Conservation (phyloP, 352 stramenopile species). For the Pythium pectinolyticum region DNA sequence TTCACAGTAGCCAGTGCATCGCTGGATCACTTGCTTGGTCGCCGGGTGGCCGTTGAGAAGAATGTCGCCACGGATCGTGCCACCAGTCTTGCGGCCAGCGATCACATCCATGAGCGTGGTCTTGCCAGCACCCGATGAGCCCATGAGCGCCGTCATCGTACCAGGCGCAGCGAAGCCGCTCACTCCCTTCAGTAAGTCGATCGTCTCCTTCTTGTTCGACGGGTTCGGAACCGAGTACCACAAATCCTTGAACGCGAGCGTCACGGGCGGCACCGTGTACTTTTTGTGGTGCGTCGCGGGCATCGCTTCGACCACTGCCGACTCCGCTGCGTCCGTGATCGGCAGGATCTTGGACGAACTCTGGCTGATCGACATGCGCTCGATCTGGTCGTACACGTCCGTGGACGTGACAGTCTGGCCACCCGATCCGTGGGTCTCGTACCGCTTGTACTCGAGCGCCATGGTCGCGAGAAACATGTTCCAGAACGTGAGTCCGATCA, state of each 20-base stretch:
- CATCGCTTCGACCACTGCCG: neutral
- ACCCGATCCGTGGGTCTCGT: constrained; percentile 18
- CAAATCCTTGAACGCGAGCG: constrained; percentile 34
- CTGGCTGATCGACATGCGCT: constrained; percentile 12
- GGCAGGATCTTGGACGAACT: constrained; percentile 17
- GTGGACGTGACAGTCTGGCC: constrained; percentile 20
- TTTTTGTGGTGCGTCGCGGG: too few species aligned
- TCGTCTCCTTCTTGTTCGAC: constrained; percentile 8
- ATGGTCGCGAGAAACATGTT: constrained; percentile 17
- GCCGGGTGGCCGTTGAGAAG: constrained; percentile 43
- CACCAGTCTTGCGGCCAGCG: constrained; percentile 68
- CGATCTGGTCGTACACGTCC: constrained; percentile 22
- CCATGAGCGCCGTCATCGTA: constrained; percentile 45
- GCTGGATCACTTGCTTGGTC: constrained; percentile 25
- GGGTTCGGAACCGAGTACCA: constrained; percentile 31
- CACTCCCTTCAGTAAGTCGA: constrained; percentile 41
- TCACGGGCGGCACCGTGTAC: constrained; percentile 24
- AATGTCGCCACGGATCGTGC: constrained; percentile 70
- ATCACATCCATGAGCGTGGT: constrained; percentile 30
- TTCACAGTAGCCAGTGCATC: constrained; percentile 32
- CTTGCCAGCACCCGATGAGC: constrained; percentile 39
- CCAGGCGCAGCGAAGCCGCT: constrained; percentile 36
- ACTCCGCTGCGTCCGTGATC: neutral
- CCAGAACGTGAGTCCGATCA: constrained; percentile 6
- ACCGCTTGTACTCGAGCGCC: constrained; percentile 30